phyloP scores from a whole-genome alignment of 169 alveolate genomes.

The Plasmodium coatneyi region DNA sequence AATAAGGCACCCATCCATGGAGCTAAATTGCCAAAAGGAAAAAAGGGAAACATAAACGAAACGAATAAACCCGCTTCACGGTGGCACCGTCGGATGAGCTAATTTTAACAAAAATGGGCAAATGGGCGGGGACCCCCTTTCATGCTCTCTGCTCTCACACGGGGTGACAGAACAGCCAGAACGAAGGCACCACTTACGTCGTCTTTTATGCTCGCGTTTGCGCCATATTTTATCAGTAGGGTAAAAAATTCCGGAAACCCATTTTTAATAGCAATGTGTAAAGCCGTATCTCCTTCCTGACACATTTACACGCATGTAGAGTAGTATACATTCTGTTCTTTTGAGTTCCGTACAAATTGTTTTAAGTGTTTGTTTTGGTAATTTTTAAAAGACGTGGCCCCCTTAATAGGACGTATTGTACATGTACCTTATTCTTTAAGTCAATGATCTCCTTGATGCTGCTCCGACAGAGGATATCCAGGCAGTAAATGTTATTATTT shows the following conservation, averaged over 20 bases:
- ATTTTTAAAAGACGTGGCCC: neutral
- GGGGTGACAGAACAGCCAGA: neutral
- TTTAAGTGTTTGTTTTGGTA: neutral
- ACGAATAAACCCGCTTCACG: neutral
- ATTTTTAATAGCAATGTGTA: constrained; percentile 61
- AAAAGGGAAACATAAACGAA: neutral
- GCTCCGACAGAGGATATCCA: constrained; percentile 51
- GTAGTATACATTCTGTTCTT: neutral
- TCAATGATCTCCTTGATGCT: constrained; percentile 54
- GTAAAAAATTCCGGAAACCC: constrained; percentile 60
- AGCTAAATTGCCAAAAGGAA: neutral
- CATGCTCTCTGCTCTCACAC: neutral
- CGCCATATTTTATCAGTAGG: constrained; percentile 57
- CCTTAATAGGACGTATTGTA: neutral
- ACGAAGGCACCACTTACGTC: constrained; percentile 31
- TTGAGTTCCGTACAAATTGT: neutral
- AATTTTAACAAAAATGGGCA: neutral
- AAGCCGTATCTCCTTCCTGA: constrained; percentile 73
- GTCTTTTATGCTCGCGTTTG: constrained; percentile 42
- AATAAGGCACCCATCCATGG: neutral
- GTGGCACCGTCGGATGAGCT: neutral
- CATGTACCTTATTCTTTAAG: constrained; percentile 58
- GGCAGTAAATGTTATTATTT: constrained; percentile 50
- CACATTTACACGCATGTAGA: neutral
- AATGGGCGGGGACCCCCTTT: neutral